Evolutionary conservation across 306 rosid species (phyloP), one percentile per base, ranked within the genome.

Genomic region (Glycine tomentella): DNA sequence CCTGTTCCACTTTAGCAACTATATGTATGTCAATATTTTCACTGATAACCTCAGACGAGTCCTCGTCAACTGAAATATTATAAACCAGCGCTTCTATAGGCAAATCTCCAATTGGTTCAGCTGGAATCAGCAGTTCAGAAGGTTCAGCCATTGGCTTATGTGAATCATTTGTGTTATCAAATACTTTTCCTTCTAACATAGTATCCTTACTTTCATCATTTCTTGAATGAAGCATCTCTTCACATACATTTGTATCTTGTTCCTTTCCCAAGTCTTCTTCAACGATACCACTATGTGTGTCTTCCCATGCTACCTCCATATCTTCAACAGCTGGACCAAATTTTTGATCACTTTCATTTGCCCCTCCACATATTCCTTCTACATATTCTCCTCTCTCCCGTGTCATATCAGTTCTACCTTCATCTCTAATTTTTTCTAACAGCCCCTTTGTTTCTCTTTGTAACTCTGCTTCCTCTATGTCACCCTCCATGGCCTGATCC

Each of bases 391-490:
- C 77, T 66, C 72, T 25, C 31, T 15, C 53, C 9, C 5, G 33
- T 1, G 53, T n/a, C 52, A 46, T 38, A 20, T 81, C 85, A 61
- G 33, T 70, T 69, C 49, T 86, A 57, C 87, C 86, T 59, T 90
- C 96, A 50, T 92, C 91, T 82, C 87, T 82, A 48, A 85, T 84
- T 79, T 80, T 80, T 80, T 91, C 89, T 11, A 78, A 25, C 75
- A 86, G 45, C 9, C 81, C 89, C 38, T 46, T 88, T 0, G 90
- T 88, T 76, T 88, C 94, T n/a, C 80, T 80, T 69, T 40, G 75
- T 75, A 83, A 17, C 33, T 86, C 90, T 17, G 64, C 87, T 53
- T 85, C 89, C 72, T 57, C 74, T 8, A 81, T 77, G n/a, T 56
- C 87, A 40, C 67, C 79, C 52, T 31, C 88, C 55, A 48, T 83